Percentiles rank a stretch among this genome's conserved stretches.
Conservation (phyloP, 2,329 filamentous ascomycete species). For the Sclerotinia nivalis region DNA sequence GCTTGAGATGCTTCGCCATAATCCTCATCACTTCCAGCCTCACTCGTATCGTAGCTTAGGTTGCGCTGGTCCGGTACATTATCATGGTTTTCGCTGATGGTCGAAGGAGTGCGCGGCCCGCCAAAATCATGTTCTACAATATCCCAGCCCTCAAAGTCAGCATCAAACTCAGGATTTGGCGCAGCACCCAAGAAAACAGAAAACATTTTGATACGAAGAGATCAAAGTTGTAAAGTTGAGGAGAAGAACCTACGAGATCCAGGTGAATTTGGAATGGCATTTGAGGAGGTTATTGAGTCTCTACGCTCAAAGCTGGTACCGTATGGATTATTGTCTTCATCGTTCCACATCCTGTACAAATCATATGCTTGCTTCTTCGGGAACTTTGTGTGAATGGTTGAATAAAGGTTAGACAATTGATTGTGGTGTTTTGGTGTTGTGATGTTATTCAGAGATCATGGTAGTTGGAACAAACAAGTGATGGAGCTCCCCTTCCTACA, state of each 20-base stretch:
- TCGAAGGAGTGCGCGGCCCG: slow-evolving; percentile 50
- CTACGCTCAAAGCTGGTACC: slow-evolving; percentile 85
- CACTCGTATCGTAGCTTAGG: slow-evolving; percentile 43
- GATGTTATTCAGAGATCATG: neutral
- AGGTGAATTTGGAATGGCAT: slow-evolving; percentile 65
- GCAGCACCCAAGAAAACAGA: slow-evolving; percentile 43
- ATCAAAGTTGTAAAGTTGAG: slow-evolving; percentile 16
- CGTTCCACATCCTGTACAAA: slow-evolving; percentile 90
- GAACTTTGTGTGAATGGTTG: slow-evolving; percentile 25
- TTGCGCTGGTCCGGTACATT: slow-evolving; percentile 28
- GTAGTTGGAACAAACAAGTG: neutral
- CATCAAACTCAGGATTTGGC: slow-evolving; percentile 38
- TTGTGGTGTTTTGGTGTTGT: neutral
- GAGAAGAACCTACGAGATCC: slow-evolving; percentile 50
- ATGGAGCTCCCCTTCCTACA: slow-evolving; percentile 1
- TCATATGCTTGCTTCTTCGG: slow-evolving; percentile 47
- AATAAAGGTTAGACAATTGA: neutral
- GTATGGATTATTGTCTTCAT: slow-evolving; percentile 98
- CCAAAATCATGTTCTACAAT: slow-evolving; percentile 56
- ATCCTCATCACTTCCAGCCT: slow-evolving; percentile 53
- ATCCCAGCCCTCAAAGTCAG: slow-evolving; percentile 49
- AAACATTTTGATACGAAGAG: slow-evolving; percentile 39
- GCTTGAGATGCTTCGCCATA: slow-evolving; percentile 45
- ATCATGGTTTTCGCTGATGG: slow-evolving; percentile 62
- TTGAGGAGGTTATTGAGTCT: slow-evolving; percentile 73